A percentile compares a stretch with the other conserved stretches of the same genome.
Evolutionary conservation across 1,284 basidiomycete genomes (phyloP).

Genomic region (Gomphus bonarii): DNA sequence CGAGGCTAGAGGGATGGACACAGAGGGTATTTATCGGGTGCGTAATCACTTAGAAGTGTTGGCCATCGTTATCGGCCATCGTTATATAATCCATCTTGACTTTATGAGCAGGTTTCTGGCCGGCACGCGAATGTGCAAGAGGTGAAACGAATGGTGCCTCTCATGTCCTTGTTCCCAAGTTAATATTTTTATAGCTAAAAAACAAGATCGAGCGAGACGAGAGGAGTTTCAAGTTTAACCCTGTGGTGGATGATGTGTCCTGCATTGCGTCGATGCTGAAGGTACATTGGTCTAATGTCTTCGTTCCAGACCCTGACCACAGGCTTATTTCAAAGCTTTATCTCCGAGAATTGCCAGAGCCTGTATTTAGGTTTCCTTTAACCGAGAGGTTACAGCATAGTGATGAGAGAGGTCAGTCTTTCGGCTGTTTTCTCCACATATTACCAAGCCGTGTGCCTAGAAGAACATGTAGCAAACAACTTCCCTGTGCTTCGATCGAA

Average conservation of each 20-base stretch:
- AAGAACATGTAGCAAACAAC: conserved; percentile 60
- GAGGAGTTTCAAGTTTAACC: conserved; percentile 69
- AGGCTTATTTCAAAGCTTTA: conserved; percentile 44
- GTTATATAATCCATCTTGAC: background rate
- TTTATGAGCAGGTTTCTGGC: conserved; percentile 55
- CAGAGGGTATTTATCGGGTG: conserved; percentile 81
- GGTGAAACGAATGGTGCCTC: conserved; percentile 26
- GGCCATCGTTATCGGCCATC: background rate
- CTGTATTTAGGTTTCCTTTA: conserved; percentile 80
- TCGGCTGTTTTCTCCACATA: background rate
- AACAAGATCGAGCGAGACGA: conserved; percentile 90
- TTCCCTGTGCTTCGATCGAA: conserved; percentile 70
- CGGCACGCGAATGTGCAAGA: conserved; percentile 78
- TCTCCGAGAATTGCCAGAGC: conserved; percentile 86
- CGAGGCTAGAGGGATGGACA: conserved; percentile 69
- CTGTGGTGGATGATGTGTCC: conserved; percentile 73
- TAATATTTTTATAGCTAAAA: conserved; percentile 45
- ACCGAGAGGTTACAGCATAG: conserved; percentile 81
- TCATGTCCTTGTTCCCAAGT: background rate
- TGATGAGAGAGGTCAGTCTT: conserved; percentile 52
- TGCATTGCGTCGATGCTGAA: conserved; percentile 90
- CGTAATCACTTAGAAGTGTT: conserved; percentile 17
- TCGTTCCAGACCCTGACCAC: background rate
- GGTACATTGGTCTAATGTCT: conserved; percentile 30
- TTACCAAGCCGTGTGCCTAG: conserved; percentile 24